Conservation (phyloP, 148 eudicot species). For the Amaranthus cruentus region DNA sequence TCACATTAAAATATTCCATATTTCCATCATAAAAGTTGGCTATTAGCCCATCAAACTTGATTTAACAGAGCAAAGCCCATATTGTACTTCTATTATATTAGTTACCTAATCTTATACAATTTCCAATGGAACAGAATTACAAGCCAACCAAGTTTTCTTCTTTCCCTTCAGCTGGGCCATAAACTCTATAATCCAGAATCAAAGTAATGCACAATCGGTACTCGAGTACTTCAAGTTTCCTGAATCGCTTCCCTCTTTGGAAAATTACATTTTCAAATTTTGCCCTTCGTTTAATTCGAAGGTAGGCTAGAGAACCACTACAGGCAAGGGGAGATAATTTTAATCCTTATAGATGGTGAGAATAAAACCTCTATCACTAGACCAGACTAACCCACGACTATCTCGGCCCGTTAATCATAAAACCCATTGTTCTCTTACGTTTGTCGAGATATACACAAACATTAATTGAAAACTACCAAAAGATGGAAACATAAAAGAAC, state of each 20-base stretch:
- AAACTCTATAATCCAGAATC: not conserved
- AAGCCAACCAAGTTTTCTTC: not conserved
- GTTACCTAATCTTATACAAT: not conserved
- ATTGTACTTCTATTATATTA: not conserved
- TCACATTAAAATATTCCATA: conserved; percentile 2
- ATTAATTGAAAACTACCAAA: too few relatives aligned
- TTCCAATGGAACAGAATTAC: not conserved
- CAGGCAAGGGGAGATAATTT: too few relatives aligned
- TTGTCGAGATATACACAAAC: too few relatives aligned
- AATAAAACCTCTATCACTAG: too few relatives aligned
- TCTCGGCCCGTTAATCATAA: too few relatives aligned
- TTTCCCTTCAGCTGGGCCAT: not conserved
- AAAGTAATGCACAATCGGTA: not conserved
- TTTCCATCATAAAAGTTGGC: not conserved
- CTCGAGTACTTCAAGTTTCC: not conserved
- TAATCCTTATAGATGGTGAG: too few relatives aligned
- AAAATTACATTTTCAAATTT: not conserved
- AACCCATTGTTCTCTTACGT: too few relatives aligned
- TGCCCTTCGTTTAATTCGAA: too few relatives aligned
- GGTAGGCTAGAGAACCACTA: too few relatives aligned
- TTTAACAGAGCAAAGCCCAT: not conserved
- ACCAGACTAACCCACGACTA: too few relatives aligned
- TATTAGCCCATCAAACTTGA: too few relatives aligned
- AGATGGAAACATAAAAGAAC: too few relatives aligned
- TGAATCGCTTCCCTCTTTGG: not conserved